Percentiles rank a stretch among this genome's conserved stretches.
Conservation (phyloP, 2,329 filamentous ascomycete genomes). For the Xylaria sp. region DNA sequence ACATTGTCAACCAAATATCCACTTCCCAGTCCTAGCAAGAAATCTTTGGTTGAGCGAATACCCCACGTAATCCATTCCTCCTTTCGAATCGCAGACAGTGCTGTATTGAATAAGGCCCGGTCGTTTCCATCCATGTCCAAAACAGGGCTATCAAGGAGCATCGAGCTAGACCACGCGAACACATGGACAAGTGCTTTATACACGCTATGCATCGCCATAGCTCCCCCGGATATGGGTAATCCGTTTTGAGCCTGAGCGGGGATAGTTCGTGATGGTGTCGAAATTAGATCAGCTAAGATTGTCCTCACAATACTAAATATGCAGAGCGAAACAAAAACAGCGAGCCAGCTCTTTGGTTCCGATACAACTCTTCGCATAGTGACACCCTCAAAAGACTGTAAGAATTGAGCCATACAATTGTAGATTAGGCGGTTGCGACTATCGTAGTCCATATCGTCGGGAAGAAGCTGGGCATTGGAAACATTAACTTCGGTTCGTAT, state of each 20-base stretch:
- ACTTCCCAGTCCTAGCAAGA: conserved; percentile 61
- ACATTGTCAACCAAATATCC: conserved; percentile 53
- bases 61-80: conserved; percentile 60
- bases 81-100: conserved; percentile 59
- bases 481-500: conserved; percentile 54
- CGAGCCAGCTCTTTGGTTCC: conserved; percentile 60
- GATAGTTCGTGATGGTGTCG: conserved; percentile 47
- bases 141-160: conserved; percentile 58
- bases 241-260: conserved; percentile 44
- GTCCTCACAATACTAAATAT: conserved; percentile 68
- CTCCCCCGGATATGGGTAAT: conserved; percentile 43
- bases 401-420: conserved; percentile 62
- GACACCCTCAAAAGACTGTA: conserved; percentile 63
- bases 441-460: conserved; percentile 60
- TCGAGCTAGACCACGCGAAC: conserved; percentile 58
- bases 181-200: conserved; percentile 64
- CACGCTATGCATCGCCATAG: conserved; percentile 59
- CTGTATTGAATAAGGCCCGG: conserved; percentile 56
- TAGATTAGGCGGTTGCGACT: conserved; percentile 61
- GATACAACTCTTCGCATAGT: conserved; percentile 54
- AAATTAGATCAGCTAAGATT: conserved; percentile 61
- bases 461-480: conserved; percentile 49
- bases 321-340: conserved; percentile 65
- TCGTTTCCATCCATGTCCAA: conserved; percentile 59
- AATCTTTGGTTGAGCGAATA: conserved; percentile 61